Evolutionary conservation across 2,329 filamentous ascomycete species (phyloP).

Genomic region (Periconia digitata): DNA sequence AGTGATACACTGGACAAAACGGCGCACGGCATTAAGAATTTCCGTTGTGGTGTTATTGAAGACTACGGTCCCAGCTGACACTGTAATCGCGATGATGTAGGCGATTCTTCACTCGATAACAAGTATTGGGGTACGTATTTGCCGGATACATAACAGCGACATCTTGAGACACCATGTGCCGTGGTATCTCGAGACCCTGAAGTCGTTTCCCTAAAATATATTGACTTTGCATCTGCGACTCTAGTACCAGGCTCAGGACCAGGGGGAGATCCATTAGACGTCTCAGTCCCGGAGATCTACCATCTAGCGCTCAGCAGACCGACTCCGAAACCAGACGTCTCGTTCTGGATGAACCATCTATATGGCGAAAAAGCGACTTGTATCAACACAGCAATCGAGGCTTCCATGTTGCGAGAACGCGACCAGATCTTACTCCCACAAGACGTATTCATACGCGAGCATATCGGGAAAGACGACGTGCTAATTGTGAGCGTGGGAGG

Average conservation of each 20-base stretch:
- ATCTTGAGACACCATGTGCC: too few species aligned
- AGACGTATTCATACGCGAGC: slow-evolving; percentile 39
- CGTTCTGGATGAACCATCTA: slow-evolving; percentile 41
- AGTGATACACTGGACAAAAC: too few species aligned
- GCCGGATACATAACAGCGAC: too few species aligned
- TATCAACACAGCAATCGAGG: slow-evolving; percentile 41
- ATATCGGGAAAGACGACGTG: slow-evolving; percentile 32
- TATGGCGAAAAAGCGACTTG: slow-evolving; percentile 35
- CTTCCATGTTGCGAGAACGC: slow-evolving; percentile 36
- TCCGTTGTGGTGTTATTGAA: too few species aligned
- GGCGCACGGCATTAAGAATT: too few species aligned
- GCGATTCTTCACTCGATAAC: slow-evolving; percentile 44
- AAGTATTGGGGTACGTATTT: slow-evolving; percentile 44
- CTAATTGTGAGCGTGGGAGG: slow-evolving; percentile 41
- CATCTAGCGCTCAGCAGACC: slow-evolving; percentile 22
- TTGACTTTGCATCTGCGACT: too few species aligned
- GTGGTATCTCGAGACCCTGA: too few species aligned
- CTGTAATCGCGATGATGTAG: too few species aligned
- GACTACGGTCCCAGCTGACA: too few species aligned
- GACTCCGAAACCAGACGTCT: slow-evolving; percentile 34
- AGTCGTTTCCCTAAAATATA: too few species aligned
- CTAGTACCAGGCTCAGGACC: slow-evolving; percentile 19
- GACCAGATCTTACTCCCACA: slow-evolving; percentile 29
- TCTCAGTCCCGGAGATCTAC: slow-evolving; percentile 32
- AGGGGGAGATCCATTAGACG: slow-evolving; percentile 12